Percentiles rank a stretch among this genome's conserved stretches.
Conservation (phyloP, 2,329 filamentous ascomycete species). For the Magnaporthiopsis rhizophila region DNA sequence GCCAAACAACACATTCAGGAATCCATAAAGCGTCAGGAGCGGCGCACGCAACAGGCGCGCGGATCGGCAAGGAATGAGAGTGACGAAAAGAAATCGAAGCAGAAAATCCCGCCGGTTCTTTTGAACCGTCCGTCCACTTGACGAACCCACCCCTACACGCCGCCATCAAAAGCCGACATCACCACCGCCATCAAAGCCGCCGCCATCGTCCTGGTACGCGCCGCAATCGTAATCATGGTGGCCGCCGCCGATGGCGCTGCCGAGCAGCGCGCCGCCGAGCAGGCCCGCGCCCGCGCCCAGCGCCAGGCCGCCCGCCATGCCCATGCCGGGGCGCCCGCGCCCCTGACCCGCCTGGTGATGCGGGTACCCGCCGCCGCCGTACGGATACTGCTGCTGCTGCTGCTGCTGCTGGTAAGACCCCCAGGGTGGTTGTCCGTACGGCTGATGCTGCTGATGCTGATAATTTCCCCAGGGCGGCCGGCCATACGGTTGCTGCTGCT, state of each 20-base stretch:
- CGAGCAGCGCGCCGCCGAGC: slow-evolving; percentile 67
- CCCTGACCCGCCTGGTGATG: slow-evolving; percentile 13
- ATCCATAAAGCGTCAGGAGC: background rate
- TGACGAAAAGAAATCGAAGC: no score
- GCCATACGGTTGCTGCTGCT: slow-evolving; percentile 21
- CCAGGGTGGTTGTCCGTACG: no score
- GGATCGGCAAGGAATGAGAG: no score
- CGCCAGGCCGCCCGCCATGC: slow-evolving; percentile 65
- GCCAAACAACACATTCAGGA: background rate
- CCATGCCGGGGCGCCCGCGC: slow-evolving; percentile 42
- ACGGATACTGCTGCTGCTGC: slow-evolving; percentile 16
- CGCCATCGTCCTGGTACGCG: slow-evolving; percentile 48
- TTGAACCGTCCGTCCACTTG: no score
- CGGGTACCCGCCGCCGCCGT: slow-evolving; percentile 23
- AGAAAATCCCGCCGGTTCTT: no score
- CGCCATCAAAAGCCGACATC: no score
- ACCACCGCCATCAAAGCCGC: no score
- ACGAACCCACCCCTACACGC: no score
- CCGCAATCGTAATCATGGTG: slow-evolving; percentile 53
- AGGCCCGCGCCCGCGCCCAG: slow-evolving; percentile 76
- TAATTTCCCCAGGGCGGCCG: slow-evolving; percentile 14
- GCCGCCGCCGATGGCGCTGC: slow-evolving; percentile 57
- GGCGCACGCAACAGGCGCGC: no score
- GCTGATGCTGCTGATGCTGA: background rate
- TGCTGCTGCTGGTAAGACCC: no score